Evolutionary conservation across 371 early-diverging fungal species (phyloP).

Genomic region (Sporodiniella umbellata): DNA sequence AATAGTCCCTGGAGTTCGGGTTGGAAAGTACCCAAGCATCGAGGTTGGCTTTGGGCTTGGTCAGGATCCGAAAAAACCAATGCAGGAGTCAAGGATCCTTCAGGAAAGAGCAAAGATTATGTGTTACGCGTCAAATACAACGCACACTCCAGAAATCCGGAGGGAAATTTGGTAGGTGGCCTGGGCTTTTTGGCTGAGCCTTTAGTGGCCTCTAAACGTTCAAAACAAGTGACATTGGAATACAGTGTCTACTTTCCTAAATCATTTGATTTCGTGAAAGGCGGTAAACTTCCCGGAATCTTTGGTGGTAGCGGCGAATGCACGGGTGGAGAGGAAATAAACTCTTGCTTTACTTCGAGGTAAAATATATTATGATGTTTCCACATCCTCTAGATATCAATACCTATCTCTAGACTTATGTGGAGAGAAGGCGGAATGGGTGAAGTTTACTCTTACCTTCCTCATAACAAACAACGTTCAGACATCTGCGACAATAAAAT

Average conservation of each 20-base stretch:
- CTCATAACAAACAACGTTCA: conserved; percentile 38
- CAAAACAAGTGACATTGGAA: conserved; percentile 28
- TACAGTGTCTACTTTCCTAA: conserved; percentile 46
- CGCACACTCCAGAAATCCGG: conserved; percentile 37
- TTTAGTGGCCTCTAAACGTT: conserved; percentile 22
- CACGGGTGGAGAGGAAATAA: conserved; percentile 51
- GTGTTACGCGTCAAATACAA: conserved; percentile 45
- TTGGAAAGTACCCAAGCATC: conserved; percentile 19
- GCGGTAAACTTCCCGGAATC: conserved; percentile 52
- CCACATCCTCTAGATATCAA: background rate
- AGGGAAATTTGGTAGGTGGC: conserved; percentile 38
- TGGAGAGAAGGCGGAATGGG: conserved; percentile 52
- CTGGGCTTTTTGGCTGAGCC: conserved; percentile 52
- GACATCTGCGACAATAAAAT: conserved; percentile 36
- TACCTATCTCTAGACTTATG: conserved; percentile 44
- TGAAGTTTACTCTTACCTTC: conserved; percentile 60
- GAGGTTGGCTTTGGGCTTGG: conserved; percentile 26
- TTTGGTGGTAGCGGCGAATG: conserved; percentile 48
- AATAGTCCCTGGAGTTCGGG: no score
- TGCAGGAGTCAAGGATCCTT: conserved; percentile 36
- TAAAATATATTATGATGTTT: conserved; percentile 2
- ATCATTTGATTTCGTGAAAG: conserved; percentile 48
- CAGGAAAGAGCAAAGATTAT: conserved; percentile 2
- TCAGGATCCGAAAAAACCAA: conserved; percentile 16
- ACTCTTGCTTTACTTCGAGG: conserved; percentile 56